Evolutionary conservation across 2,329 filamentous ascomycete species (phyloP), one percentile per base, ranked within the genome.

Genomic region (Aspergillus sergii): DNA sequence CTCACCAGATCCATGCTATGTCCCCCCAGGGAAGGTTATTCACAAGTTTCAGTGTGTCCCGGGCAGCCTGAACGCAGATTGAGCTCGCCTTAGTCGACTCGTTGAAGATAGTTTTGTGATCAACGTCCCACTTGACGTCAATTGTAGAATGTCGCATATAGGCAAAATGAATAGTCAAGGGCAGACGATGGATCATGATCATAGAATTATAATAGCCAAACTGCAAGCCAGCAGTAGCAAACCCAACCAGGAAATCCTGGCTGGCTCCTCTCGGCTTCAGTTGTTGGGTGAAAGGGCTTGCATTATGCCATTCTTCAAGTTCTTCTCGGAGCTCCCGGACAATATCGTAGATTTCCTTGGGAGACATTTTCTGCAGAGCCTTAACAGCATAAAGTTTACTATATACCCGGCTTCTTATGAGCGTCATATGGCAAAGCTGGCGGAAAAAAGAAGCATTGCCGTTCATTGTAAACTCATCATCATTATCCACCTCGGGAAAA

Each of bases 191-290:
- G 66, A 97, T 96, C 1, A 95, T 97, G 1, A 94, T 97, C 58
- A 97, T 80, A 69, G 93, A 96, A 78, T 98, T 97, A 82, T 97
- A 97, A 78, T 98, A 98, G 4, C 92, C 89, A 71, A 98, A 93
- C 75, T 97, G 94, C 62, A 97, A 82, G 75, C 96, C 92, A 66
- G 96, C 92, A 50, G 97, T 88, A 66, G 97, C 94, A 56, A 98
- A 84, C 23, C 97, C 93, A 19, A 97, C 83, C 0, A 94, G 91
- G 1, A 93, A 96, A 75, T 97, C 92, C 0, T 89, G 90, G 0
- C 92, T 92, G 72, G 91, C 91, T 76, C 96, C 96, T 77, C 95
- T 92, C 72, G 96, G 90, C 74, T 96, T 92, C 0, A 93, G 91
- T 23, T 93, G 86, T 78, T 94, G 95, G 71, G 96, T 92, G 64